Evolutionary conservation across 2,329 filamentous ascomycete species (phyloP), one percentile per base, ranked within the genome.

Genomic region (Aureobasidium subglaciale): DNA sequence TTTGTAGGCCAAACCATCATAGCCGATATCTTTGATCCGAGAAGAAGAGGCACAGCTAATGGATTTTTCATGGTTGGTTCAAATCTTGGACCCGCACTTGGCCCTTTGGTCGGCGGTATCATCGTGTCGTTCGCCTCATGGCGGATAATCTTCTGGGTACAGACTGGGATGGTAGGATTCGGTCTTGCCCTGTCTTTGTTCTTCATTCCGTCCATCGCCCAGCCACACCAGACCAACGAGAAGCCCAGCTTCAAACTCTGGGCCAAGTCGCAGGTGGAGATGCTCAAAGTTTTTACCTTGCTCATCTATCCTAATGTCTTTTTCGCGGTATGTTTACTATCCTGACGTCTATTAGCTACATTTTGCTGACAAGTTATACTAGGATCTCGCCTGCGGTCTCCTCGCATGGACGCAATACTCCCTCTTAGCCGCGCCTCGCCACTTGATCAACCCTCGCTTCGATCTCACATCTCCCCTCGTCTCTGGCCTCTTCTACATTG

Each of bases 71-170:
- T 89, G 30, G 82, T 79, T 0, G 86, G 86, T 0, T 60, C 60
- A 11, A 72, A 89, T 0, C 79, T 88, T 24, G 86, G 86, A 0
- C 86, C 86, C 4, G 82, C 81, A 1, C 7, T 40, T 13, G 55
- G 56, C 11, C 80, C 81, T 1, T 86, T 88, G 60, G 73, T 89
- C 6, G 81, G 86, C 55, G 87, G 86, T 20, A 82, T 88, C 42
- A 86, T 90, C 41, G 84, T 88, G 5, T 88, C 85, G 0, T 88
- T 82, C 67, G 75, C 78, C 5, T 80, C 77, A 3, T 91, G 87
- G 87, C 77, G 85, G n/a, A 79, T 80, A 25, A 87, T 90, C 43
- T 88, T 89, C 69, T 90, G 85, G 83, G 72, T 89, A 0, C 85
- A 89, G 64, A 80, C 82, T 0, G 85, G 78, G 0, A 75, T 88